Percentiles rank a stretch among this genome's conserved stretches.
phyloP scores from a whole-genome alignment of 1,284 basidiomycete genomes.

The Anthracocystis panici-leucophaei region DNA sequence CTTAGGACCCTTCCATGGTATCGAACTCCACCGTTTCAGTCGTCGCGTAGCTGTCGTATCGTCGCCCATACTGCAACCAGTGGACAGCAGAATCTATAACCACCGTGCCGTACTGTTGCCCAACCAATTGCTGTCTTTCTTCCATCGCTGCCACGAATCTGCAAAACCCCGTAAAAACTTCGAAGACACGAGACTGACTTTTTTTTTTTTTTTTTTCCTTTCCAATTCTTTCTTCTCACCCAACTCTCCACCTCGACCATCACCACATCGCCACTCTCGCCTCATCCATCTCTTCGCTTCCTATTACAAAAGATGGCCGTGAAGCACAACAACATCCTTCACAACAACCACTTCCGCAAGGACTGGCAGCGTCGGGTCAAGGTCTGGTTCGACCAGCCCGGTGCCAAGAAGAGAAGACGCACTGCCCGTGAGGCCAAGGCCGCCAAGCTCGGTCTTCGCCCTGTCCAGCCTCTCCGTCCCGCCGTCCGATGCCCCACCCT shows the following conservation, averaged over 20 bases:
- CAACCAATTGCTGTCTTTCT: background rate
- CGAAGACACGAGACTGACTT: conserved; percentile 27
- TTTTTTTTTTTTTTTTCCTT: conserved; percentile 4
- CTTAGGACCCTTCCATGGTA: too few relatives aligned
- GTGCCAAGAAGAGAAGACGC: conserved; percentile 95
- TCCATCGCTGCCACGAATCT: background rate
- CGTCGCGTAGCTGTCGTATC: too few relatives aligned
- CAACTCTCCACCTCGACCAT: conserved; percentile 4
- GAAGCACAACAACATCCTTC: conserved; percentile 69
- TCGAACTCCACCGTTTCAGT: too few relatives aligned
- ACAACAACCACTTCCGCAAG: conserved; percentile 94
- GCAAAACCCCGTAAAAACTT: conserved; percentile 5
- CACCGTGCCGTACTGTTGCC: background rate
- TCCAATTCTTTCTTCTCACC: conserved; percentile 5
- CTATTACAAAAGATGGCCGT: conserved; percentile 60
- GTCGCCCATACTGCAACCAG: too few relatives aligned
- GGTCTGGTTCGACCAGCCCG: conserved; percentile 99
- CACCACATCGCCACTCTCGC: conserved; percentile 2
- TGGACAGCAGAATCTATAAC: too few relatives aligned
- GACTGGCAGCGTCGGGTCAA: conserved; percentile 82
- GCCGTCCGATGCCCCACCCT: conserved; percentile 96
- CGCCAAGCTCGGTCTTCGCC: conserved; percentile 89
- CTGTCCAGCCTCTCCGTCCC: conserved; percentile 90
- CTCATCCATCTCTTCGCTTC: background rate
- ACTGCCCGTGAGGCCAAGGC: conserved; percentile 93